Conservation (phyloP, 768 basidiomycete species). For the Tylopilus cervinicoccineus region DNA sequence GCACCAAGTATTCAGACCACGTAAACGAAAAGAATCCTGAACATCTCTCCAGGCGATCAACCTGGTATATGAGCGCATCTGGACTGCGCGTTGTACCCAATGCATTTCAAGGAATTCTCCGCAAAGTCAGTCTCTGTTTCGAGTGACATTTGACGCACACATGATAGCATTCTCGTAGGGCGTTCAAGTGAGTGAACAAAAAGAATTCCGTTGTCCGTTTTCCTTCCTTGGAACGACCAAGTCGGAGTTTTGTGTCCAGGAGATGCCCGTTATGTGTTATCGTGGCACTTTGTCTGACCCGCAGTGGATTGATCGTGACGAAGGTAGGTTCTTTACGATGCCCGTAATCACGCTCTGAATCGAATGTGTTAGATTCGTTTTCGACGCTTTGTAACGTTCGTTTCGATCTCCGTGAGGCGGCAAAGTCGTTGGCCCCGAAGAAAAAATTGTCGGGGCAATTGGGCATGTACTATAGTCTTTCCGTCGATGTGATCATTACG, state of each 20-base stretch:
- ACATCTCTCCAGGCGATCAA: conserved; percentile 5
- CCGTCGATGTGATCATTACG: conserved; percentile 8
- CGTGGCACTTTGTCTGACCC: conserved; percentile 9
- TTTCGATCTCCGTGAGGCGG: conserved; percentile 7
- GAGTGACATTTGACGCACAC: neutral
- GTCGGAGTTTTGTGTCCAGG: neutral
- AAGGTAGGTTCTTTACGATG: neutral
- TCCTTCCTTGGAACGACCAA: neutral
- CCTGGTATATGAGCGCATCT: neutral
- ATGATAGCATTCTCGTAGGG: conserved; percentile 1
- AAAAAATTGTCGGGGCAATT: neutral
- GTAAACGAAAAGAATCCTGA: conserved; percentile 4
- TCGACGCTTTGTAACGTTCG: conserved; percentile 12
- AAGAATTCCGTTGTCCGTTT: conserved; percentile 17
- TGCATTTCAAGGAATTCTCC: conserved; percentile 4
- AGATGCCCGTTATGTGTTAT: conserved; percentile 7
- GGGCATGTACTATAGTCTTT: conserved; percentile 6
- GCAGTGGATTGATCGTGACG: conserved; percentile 8
- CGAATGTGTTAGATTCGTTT: conserved; percentile 3
- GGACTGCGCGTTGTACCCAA: conserved; percentile 5
- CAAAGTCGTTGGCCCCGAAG: neutral
- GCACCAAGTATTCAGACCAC: conserved; percentile 40
- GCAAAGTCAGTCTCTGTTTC: conserved; percentile 1
- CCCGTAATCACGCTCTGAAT: neutral
- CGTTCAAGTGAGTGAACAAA: conserved; percentile 3